phyloP scores from a whole-genome alignment of 176 grass and related monocot species.

The Cenchrus fungigraminus region DNA sequence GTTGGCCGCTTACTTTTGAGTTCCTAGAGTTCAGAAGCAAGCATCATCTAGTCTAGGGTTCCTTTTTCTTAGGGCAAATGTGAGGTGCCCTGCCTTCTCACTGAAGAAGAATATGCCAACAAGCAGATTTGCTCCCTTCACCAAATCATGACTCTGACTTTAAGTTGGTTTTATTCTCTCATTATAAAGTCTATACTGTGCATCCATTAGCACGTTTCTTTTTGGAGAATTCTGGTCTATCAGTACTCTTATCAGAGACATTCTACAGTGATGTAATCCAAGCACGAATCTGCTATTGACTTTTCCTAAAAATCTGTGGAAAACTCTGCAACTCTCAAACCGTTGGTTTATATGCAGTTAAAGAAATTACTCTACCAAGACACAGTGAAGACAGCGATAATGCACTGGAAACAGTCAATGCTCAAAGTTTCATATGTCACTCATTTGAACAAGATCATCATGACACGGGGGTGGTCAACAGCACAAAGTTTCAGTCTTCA shows the following conservation, averaged over 20 bases:
- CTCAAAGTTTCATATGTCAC: conserved; percentile 31
- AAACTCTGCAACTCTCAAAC: neutral
- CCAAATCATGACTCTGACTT: conserved; percentile 2
- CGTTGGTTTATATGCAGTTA: neutral
- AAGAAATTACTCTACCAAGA: too few species aligned
- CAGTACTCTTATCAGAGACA: neutral
- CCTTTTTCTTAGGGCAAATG: too few species aligned
- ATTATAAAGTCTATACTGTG: neutral
- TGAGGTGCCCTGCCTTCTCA: neutral
- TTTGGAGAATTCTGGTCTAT: neutral
- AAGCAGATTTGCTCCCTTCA: neutral
- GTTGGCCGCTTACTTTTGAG: neutral
- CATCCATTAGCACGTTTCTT: neutral
- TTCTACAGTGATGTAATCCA: neutral
- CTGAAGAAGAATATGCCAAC: neutral
- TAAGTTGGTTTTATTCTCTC: neutral
- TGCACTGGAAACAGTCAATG: neutral
- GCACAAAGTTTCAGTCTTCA: neutral
- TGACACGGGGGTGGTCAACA: conserved; percentile 29
- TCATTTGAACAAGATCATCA: conserved; percentile 52
- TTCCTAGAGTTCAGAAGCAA: conserved; percentile 2
- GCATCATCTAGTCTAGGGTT: neutral
- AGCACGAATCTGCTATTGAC: neutral
- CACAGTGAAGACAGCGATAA: neutral
- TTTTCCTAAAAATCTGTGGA: neutral